Evolutionary conservation across 352 stramenopile genomes (phyloP).

Genomic region (Phytophthora aleatoria): DNA sequence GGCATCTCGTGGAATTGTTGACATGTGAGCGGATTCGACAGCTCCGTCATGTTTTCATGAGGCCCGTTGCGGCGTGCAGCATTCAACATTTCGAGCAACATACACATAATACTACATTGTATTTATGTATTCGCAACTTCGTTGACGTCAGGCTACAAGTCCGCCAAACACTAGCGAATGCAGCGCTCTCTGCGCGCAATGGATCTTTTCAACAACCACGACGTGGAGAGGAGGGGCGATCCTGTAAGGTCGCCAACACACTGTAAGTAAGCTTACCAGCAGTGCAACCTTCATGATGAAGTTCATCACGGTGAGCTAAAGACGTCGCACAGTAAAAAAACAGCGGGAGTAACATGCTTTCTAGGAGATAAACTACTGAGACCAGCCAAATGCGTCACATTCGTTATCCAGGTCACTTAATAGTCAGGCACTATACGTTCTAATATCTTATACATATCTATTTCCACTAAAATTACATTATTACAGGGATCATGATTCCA

Average conservation of each 20-base stretch:
- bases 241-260: constrained; percentile 16
- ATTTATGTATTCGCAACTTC: not conserved
- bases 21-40: not conserved
- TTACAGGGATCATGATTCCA: no score
- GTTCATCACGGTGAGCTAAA: constrained; percentile 3
- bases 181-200: constrained; percentile 16
- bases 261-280: not conserved
- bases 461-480: no score
- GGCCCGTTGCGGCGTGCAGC: constrained; percentile 6
- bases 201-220: constrained; percentile 18
- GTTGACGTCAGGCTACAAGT: not conserved
- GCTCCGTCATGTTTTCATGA: constrained; percentile 11
- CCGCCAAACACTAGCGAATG: not conserved
- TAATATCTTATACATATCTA: no score
- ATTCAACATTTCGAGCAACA: constrained; percentile 17
- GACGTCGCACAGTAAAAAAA: constrained; percentile 10
- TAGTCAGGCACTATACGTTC: no score
- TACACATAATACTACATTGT: no score
- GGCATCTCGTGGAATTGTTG: constrained; percentile 17
- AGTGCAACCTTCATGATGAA: constrained; percentile 1
- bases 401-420: constrained; percentile 1
- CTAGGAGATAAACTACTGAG: not conserved
- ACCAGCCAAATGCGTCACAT: constrained; percentile 12
- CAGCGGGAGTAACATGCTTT: constrained; percentile 17
- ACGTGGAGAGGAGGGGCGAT: constrained; percentile 26